Evolutionary conservation across 2,329 filamentous ascomycete genomes (phyloP), one percentile per base, ranked within the genome.

Genomic region (Nannizziopsis arthrosporioides): DNA sequence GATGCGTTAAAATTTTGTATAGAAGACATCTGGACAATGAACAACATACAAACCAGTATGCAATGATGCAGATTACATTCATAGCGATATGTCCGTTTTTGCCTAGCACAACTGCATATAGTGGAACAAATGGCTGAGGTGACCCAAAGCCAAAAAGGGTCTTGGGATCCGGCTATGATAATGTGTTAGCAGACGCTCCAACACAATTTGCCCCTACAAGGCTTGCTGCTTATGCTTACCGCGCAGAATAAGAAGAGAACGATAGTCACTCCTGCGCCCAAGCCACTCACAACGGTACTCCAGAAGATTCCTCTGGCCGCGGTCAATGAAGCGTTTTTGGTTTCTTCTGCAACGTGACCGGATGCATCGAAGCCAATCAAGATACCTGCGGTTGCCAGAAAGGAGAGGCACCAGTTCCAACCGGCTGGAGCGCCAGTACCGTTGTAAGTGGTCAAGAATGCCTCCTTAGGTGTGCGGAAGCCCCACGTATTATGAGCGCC

Each of bases 331-430:
- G 75, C 76, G 51, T 79, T 75, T 59, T 77, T 76, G 1, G 77
- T 80, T 57, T 80, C 77, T 54, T 80, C 77, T 0, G 75, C 75
- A 22, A 80, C 74, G 53, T 80, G 76, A 1, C 77, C 77, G 0
- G 73, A 76, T 0, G 77, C 77, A 59, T 80, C 77, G 47, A 78
- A 80, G 1, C 77, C 77, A 44, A 80, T 78, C 48, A 80, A 56
- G 36, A 80, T 73, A 36, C 76, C 77, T 6, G 76, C 76, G 1
- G 77, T 80, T 1, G 76, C 76, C 19, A 77, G 71, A 58, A 76
- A 80, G 3, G 74, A 77, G 2, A 80, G 67, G 61, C 76, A 78
- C 77, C 76, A 80, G 56, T 80, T 80, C 76, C 77, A 80, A 2
- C 71, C 76, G 1, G 70, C 65, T 0, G 76, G 74, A 1, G 73